A percentile compares a stretch with the other conserved stretches of the same genome.
These are phyloP conservation scores for Penicillium diatomitis DNA, from an alignment of 495 filamentous ascomycete species.

Conservation along the genomic window DNA sequence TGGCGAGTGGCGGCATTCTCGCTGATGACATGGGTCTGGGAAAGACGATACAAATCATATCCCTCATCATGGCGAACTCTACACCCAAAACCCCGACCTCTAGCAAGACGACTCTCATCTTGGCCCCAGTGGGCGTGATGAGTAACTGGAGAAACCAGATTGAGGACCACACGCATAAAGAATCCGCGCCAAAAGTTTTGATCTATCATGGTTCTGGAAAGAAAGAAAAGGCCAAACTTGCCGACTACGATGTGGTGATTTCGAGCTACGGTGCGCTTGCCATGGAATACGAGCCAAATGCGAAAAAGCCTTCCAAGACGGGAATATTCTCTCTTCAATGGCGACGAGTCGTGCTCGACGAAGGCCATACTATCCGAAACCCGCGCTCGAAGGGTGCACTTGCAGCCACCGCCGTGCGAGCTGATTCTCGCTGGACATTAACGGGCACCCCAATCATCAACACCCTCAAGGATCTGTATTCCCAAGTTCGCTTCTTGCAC, in stretches of 20 bases:
- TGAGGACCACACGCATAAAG: conserved; percentile 54
- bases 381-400: conserved; percentile 59
- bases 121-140: conserved; percentile 82
- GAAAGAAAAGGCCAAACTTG: conserved; percentile 42
- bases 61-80: conserved; percentile 60
- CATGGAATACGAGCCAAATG: conserved; percentile 30
- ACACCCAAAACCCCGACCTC: conserved; percentile 24
- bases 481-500: conserved; percentile 67
- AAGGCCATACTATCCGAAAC: conserved; percentile 82
- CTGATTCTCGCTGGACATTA: conserved; percentile 71
- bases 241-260: conserved; percentile 67
- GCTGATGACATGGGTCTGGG: conserved; percentile 95
- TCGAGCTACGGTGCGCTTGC: conserved; percentile 68
- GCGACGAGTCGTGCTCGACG: conserved; percentile 78
- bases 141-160: conserved; percentile 88
- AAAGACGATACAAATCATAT: conserved; percentile 85
- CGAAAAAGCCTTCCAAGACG: conserved; percentile 22
- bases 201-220: conserved; percentile 64
- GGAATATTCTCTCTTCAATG: conserved; percentile 60
- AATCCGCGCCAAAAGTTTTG: conserved; percentile 53
- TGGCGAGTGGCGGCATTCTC: conserved; percentile 76
- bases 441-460: conserved; percentile 77
- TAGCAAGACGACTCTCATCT: conserved; percentile 61
- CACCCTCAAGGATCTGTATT: conserved; percentile 73
- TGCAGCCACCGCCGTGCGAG: conserved; percentile 56